phyloP scores from a whole-genome alignment of 2,329 filamentous ascomycete species.

The Aphanocladium album region DNA sequence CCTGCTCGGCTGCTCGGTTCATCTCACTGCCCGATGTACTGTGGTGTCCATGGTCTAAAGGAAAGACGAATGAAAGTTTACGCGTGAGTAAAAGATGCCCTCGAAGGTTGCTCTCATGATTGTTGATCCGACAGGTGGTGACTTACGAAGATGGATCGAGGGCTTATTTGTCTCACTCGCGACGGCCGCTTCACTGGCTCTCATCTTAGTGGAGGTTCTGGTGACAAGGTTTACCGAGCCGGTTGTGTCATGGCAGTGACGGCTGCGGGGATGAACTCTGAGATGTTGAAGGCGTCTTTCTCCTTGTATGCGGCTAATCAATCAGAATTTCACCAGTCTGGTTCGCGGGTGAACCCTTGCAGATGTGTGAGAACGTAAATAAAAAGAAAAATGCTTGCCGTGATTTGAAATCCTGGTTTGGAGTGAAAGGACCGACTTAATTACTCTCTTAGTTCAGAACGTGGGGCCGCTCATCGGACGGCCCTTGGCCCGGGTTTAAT shows the following conservation, averaged over 20 bases:
- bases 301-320: neutral
- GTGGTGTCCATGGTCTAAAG: neutral
- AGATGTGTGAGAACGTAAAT: neutral
- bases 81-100: neutral
- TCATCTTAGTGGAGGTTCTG: neutral
- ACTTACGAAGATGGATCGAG: neutral
- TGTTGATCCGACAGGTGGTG: neutral
- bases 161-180: neutral
- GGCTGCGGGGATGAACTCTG: neutral
- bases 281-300: neutral
- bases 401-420: neutral
- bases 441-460: neutral
- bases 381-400: neutral
- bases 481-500: neutral
- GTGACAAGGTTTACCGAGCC: neutral
- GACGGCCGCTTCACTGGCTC: neutral
- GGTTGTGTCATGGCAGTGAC: neutral
- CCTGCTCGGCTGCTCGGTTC: neutral
- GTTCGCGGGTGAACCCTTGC: neutral
- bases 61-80: neutral
- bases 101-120: neutral
- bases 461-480: conserved; percentile 2
- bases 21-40: neutral
- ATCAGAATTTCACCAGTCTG: neutral
- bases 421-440: neutral